These are phyloP conservation scores for Fusarium tuaranense DNA, from an alignment of 2,329 filamentous ascomycete genomes.

Conservation along the genomic window DNA sequence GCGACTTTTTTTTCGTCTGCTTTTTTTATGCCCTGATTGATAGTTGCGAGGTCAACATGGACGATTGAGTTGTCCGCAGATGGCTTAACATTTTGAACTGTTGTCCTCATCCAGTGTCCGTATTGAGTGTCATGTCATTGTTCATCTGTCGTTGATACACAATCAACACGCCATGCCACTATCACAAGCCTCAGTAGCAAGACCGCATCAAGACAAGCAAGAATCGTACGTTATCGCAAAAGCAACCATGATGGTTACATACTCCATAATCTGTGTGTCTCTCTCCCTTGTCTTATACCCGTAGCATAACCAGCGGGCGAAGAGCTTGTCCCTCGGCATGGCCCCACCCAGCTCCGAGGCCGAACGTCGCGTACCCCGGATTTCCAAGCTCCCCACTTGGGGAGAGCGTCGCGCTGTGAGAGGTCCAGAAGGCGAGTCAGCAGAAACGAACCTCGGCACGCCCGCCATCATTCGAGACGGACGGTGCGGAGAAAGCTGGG, in stretches of 20 bases:
- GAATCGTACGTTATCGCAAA: not conserved
- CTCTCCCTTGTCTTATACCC: slow-evolving; percentile 6
- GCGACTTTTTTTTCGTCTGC: slow-evolving; percentile 31
- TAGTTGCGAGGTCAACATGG: not conserved
- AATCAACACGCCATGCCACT: not conserved
- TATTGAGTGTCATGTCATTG: not conserved
- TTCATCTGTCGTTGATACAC: not conserved
- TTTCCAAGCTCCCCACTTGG: slow-evolving; percentile 30
- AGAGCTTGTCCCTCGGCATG: slow-evolving; percentile 23
- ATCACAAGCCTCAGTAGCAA: not conserved
- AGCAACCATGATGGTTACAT: not conserved
- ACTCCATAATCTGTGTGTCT: not conserved
- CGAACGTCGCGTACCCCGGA: slow-evolving; percentile 39
- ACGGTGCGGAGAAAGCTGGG: slow-evolving; percentile 43
- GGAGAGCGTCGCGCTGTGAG: slow-evolving; percentile 15
- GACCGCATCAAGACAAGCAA: not conserved
- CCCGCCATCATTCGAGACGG: slow-evolving; percentile 34
- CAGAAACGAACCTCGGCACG: slow-evolving; percentile 42
- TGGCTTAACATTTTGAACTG: not conserved
- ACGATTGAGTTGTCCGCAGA: not conserved
- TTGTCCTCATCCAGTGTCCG: not conserved
- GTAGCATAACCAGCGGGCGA: slow-evolving; percentile 4
- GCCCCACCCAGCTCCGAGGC: slow-evolving; percentile 35
- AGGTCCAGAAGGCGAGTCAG: slow-evolving; percentile 26
- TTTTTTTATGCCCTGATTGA: not conserved